Base-by-base conservation (phyloP, 2,329 filamentous ascomycete genomes). In the Lachnellula suecica region DNA sequence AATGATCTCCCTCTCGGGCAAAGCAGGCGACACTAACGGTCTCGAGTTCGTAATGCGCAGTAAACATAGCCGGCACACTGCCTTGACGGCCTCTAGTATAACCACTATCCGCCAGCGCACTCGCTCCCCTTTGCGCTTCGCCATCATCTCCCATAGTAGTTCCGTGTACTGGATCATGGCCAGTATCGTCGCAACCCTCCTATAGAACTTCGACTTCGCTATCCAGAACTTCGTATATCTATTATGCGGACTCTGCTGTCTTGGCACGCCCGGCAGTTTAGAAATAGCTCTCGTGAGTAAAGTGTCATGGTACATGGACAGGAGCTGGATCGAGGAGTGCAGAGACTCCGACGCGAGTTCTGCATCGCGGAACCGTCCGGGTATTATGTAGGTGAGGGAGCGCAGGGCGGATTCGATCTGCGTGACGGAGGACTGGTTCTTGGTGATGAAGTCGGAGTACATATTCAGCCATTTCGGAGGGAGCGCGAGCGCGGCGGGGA, bases 81-180 rank as follows among this genome's bases (percentile, higher is more conserved):
- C 92, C 71, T 97, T 97, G 66, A 94, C 76, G 1, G 83, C 79
- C 72, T 99, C 94, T 20, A 99, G 76, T 3, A 95, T 68, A 10
- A 97, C 85, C 5, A 97, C 84, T 0, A 95, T 84, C 47, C 89
- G 85, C 94, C 94, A 99, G 25, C 91, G 83, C 23, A 87, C 84
- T 70, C 95, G 82, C 41, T 88, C 91, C 17, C 90, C 89, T 57
- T 85, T 85, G 44, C 93, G 82, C 72, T 96, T 95, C 24, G 92
- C 92, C 24, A 88, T 83, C 94, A 99, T 99, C 70, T 99, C 94
- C 81, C 93, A 94, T n/a, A 99, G 74, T 25, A 99, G 77, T 72
- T 99, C 91, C 0, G 92, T 96, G 68, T 97, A 97, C 61, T 94
- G 89, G 23, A 97, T 88, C 73, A 96, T 88, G 68, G 96, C 91